phyloP scores from a whole-genome alignment of 768 basidiomycete genomes.

The Suillus alpinus region DNA sequence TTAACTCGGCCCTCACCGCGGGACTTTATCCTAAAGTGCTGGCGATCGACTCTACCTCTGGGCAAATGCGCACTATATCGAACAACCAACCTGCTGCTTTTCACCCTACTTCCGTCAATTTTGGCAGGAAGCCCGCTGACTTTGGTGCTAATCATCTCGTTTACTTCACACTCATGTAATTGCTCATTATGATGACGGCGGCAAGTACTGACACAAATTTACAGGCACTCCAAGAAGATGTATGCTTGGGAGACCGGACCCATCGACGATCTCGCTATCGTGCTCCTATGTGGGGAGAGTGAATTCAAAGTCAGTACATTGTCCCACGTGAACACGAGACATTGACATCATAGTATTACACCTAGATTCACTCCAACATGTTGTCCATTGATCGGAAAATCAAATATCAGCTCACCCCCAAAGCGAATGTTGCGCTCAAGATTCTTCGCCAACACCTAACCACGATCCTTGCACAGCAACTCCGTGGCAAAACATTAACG shows the following conservation, averaged over 20 bases:
- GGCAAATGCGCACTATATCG: slow-evolving; percentile 72
- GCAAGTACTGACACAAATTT: slow-evolving; percentile 7
- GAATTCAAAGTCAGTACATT: slow-evolving; percentile 72
- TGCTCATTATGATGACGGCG: slow-evolving; percentile 4
- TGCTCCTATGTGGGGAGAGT: slow-evolving; percentile 85
- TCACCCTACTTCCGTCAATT: slow-evolving; percentile 93
- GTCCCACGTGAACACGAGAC: background rate
- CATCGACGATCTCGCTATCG: slow-evolving; percentile 76
- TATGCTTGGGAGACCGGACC: slow-evolving; percentile 95
- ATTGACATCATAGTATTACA: slow-evolving; percentile 5
- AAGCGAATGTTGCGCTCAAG: slow-evolving; percentile 78
- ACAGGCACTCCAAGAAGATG: slow-evolving; percentile 89
- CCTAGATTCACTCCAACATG: slow-evolving; percentile 68
- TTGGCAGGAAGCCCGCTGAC: slow-evolving; percentile 61
- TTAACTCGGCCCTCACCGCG: slow-evolving; percentile 81
- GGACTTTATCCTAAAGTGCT: slow-evolving; percentile 93
- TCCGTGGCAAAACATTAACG: slow-evolving; percentile 58
- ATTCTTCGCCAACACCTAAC: slow-evolving; percentile 64
- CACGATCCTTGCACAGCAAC: slow-evolving; percentile 58
- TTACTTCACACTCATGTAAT: slow-evolving; percentile 88
- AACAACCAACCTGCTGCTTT: slow-evolving; percentile 79
- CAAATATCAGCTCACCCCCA: slow-evolving; percentile 66
- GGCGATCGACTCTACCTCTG: slow-evolving; percentile 54
- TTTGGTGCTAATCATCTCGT: slow-evolving; percentile 72
- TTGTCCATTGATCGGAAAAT: slow-evolving; percentile 83